phyloP scores from a whole-genome alignment of 2,329 filamentous ascomycete species.

The Xylaria sp. region DNA sequence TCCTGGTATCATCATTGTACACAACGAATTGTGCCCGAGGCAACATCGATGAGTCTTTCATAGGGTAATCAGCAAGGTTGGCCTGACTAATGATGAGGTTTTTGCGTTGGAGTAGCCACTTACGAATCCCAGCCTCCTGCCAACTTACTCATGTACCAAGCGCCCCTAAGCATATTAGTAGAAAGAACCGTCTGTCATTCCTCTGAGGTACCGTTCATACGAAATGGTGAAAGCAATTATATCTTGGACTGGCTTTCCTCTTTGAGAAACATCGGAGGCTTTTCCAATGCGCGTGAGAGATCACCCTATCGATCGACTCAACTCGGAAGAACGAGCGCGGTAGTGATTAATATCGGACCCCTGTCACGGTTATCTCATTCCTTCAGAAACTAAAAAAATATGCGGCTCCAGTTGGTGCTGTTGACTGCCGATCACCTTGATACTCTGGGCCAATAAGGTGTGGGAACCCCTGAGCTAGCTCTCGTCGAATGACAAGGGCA shows the following conservation, averaged over 20 bases:
- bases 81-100: conserved; percentile 8
- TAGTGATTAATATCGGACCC: conserved; percentile 31
- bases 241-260: conserved; percentile 14
- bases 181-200: not conserved
- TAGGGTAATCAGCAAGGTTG: conserved; percentile 6
- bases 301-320: conserved; percentile 11
- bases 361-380: conserved; percentile 27
- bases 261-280: conserved; percentile 14
- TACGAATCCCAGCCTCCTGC: not conserved
- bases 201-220: not conserved
- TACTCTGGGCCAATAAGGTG: conserved; percentile 26
- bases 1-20: not conserved
- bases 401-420: conserved; percentile 31
- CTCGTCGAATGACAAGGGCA: conserved; percentile 13
- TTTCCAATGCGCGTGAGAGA: conserved; percentile 3
- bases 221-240: conserved; percentile 2
- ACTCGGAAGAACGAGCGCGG: conserved; percentile 16
- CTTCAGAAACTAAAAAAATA: conserved; percentile 19
- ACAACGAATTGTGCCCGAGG: not conserved
- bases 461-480: conserved; percentile 22
- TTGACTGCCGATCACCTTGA: conserved; percentile 34
- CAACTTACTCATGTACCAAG: not conserved
- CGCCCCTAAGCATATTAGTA: not conserved
- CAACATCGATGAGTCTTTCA: not conserved
- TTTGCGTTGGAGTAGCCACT: conserved; percentile 2